Evolutionary conservation across 2,329 filamentous ascomycete species (phyloP), one percentile per base, ranked within the genome.

Genomic region (Aspergillus costaricaensis): DNA sequence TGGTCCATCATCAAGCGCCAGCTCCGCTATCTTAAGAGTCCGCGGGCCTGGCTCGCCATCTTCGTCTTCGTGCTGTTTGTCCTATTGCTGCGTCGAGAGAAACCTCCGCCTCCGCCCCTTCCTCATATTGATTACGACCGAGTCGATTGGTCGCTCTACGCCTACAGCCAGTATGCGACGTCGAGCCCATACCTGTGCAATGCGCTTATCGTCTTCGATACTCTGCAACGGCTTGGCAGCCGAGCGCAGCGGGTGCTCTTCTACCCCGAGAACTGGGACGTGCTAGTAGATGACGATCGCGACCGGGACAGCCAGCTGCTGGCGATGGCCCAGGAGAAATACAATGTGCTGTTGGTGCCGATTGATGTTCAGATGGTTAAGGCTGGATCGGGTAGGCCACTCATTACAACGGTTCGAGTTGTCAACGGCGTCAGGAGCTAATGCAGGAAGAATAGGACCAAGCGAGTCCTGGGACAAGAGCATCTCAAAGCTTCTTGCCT

Each of bases 401-500:
- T 36, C 12, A 5, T 15, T 17, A 9, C 23, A 38, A 17, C 4
- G n/a, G 32, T 10, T 32, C 15, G n/a, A 27, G 27, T 17, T 5
- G 23, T 12, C n/a, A 12, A 7, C 19, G 12, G 1, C 32, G 32
- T 36, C 32, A 14, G 36, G 55, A 47, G 57, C 30, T 48, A 15
- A 38, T 12, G 32, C 32, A 36, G 32, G 32, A 36, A 14, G 55
- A 49, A 64, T 62, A 69, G 63, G 66, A 36, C 62, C 72, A 14
- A 62, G 73, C 65, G 79, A 76, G 17, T 86, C 85, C 1, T 89
- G 86, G 87, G 83, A 86, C 59, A 82, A 85, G 38, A 86, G 84
- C 2, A 86, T 86, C 67, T 88, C 87, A 21, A 91, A 91, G 70
- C 82, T 90, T 36, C 81, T 89, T 19, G 86, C 87, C 2, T 91